Percentiles rank a stretch among this genome's conserved stretches.
phyloP scores from a whole-genome alignment of 2,329 filamentous ascomycete species.

The Beauveria bassiana region DNA sequence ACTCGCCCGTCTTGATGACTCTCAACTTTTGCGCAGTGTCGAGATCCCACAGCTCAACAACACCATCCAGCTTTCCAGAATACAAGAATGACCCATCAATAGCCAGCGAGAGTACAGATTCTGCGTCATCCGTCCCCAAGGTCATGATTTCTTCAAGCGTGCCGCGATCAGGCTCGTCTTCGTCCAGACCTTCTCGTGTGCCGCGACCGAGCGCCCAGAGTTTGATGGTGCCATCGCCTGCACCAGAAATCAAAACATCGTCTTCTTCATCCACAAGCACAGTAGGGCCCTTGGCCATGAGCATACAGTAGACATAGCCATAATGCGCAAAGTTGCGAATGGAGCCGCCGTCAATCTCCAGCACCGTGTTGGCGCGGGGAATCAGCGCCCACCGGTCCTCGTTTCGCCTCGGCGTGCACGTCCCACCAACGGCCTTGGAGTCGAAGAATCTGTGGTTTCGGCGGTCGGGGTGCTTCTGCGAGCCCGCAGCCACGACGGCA shows the following conservation, averaged over 20 bases:
- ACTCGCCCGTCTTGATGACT: conserved; percentile 71
- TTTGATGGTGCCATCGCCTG: conserved; percentile 89
- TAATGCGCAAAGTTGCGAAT: conserved; percentile 87
- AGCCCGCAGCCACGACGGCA: conserved; percentile 51
- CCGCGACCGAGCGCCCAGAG: conserved; percentile 63
- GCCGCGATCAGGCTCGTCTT: conserved; percentile 39
- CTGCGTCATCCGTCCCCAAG: conserved; percentile 52
- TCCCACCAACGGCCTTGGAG: conserved; percentile 69
- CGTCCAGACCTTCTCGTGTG: conserved; percentile 16
- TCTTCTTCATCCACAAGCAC: conserved; percentile 62
- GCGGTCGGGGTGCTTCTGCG: conserved; percentile 63
- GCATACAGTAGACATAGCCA: conserved; percentile 95
- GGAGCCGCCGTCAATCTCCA: conserved; percentile 76
- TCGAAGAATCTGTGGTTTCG: conserved; percentile 89
- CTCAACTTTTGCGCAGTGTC: conserved; percentile 87
- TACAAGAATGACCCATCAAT: conserved; percentile 91
- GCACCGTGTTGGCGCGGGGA: conserved; percentile 44
- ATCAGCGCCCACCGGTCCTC: conserved; percentile 50
- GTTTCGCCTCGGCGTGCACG: conserved; percentile 62
- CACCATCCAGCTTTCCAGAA: conserved; percentile 76
- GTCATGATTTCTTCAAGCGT: conserved; percentile 63
- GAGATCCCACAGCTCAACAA: conserved; percentile 93
- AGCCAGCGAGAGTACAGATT: conserved; percentile 67
- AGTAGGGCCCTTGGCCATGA: conserved; percentile 64
- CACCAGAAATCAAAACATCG: conserved; percentile 82